Evolutionary conservation across 345 rosid genomes (phyloP), one percentile per base, ranked within the genome.

Genomic region (Pistacia atlantica): DNA sequence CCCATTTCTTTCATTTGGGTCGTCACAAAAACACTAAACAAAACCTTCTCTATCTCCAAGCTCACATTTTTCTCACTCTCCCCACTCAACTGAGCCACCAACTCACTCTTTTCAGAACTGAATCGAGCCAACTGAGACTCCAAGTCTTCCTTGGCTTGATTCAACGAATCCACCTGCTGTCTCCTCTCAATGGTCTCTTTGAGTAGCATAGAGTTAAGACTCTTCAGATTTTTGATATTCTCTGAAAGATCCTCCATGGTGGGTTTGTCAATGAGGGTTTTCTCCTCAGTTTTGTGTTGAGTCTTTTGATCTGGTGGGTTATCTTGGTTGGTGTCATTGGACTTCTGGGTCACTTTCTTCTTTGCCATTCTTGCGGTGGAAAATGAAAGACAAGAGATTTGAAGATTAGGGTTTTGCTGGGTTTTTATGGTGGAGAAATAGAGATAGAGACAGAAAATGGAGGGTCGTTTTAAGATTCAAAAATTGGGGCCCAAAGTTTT

Each of bases 191-290:
- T 4, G 3, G 89, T 80, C 85, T 90, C 87, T 54, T 88, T 88
- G 71, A 93, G 57, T 61, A 95, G 95, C 45, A 85, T 3, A 20
- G 62, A 66, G 82, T 92, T 92, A 65, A 93, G 93, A 46, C 84
- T 73, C 78, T 88, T 91, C 68, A 95, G 80, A 73, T 57, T 84
- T 69, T 84, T 83, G 11, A 91, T 64, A 80, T 80, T 86, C 80
- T 89, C 91, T 4, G 70, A 37, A 37, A 76, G 56, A 25, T 89
- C 87, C 57, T 89, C 93, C 84, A 64, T 74, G 70, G 84, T 51
- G 45, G 78, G 46, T 2, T 80, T 69, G 17, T 61, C 78, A 45
- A 20, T 35, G 49, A 69, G 33, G 78, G 71, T 68, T 62, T 69
- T 68, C 48, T 59, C 59, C 16, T 75, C 58, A 18, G 79, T 31